Base-by-base conservation (phyloP, 2,329 filamentous ascomycete species). In the Cytospora schulzeri region DNA sequence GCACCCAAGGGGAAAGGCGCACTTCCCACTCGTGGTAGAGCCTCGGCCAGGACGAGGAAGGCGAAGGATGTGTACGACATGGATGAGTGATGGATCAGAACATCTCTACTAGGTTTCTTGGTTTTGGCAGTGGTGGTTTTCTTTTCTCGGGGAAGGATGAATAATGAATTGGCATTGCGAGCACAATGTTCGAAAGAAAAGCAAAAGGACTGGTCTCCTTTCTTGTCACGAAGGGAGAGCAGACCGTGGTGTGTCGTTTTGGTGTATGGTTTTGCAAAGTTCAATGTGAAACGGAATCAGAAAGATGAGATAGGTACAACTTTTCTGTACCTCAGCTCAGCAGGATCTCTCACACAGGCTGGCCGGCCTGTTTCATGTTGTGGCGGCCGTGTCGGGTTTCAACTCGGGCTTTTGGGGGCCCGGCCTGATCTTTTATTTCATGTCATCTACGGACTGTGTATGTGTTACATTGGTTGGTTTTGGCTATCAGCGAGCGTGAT, bases 1-100 rank as follows among this genome's bases (percentile, higher is more conserved):
- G 57, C 63, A 11, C 41, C 63, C 6, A 68, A 68, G 58, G 57
- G 56, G 41, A 68, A 68, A 45, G 38, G 62, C 19, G 41, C 65
- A 5, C 51, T 67, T 2, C 65, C 65, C 2, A 67, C 65, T 3
- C 51, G 62, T 8, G 60, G 65, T 31, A 62, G 56, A n/a, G 57
- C 57, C 0, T 28, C 59, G 19, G 50, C 38, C 28, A 62, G 62
- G 51, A 61, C 63, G 51, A 66, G 59, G 31, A 61, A 59, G 57
- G 66, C 64, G 5, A 67, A 67, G 60, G 52, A 64, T 33, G 58
- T 64, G 17, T 67, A 62, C 35, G 64, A 57, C 5, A 54, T 41
- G 54, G 60, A 48, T 48, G 45, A 24, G 6, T 48, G 45, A 48
- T 48, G 7, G 45, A 12, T 48, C 45, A 48, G 4, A 22, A 48